phyloP scores from a whole-genome alignment of 2,329 filamentous ascomycete genomes.

The Colletotrichum spaethianum region DNA sequence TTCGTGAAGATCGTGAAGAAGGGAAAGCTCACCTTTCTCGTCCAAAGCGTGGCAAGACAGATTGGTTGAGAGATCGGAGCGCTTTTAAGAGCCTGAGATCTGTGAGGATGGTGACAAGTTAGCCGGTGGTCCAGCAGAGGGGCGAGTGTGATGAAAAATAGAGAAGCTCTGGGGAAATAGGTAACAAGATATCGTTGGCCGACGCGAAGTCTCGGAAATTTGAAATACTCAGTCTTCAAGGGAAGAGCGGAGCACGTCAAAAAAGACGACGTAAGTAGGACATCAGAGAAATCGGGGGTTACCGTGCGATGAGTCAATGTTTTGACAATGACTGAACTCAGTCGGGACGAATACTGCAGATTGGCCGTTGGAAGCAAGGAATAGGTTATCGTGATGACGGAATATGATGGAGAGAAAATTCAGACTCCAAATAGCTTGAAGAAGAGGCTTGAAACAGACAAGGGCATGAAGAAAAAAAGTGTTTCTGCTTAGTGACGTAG shows the following conservation, averaged over 20 bases:
- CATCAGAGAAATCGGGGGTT: background rate
- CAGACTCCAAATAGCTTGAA: background rate
- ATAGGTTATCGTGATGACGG: background rate
- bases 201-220: background rate
- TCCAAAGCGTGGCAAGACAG: background rate
- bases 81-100: background rate
- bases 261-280: background rate
- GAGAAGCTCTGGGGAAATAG: background rate
- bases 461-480: background rate
- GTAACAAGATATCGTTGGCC: background rate
- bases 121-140: background rate
- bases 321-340: background rate
- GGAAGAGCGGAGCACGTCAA: background rate
- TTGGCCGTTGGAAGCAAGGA: background rate
- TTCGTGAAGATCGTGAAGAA: background rate
- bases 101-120: background rate
- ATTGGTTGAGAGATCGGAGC: background rate
- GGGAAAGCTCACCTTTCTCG: background rate
- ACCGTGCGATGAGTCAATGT: background rate
- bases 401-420: fast-evolving
- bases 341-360: background rate
- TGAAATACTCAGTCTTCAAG: background rate
- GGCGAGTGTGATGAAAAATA: background rate
- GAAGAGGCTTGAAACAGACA: background rate
- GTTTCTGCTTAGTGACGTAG: background rate